A percentile compares a stretch with the other conserved stretches of the same genome.
phyloP scores from a whole-genome alignment of 148 eudicot genomes.

The Diospyros lotus region DNA sequence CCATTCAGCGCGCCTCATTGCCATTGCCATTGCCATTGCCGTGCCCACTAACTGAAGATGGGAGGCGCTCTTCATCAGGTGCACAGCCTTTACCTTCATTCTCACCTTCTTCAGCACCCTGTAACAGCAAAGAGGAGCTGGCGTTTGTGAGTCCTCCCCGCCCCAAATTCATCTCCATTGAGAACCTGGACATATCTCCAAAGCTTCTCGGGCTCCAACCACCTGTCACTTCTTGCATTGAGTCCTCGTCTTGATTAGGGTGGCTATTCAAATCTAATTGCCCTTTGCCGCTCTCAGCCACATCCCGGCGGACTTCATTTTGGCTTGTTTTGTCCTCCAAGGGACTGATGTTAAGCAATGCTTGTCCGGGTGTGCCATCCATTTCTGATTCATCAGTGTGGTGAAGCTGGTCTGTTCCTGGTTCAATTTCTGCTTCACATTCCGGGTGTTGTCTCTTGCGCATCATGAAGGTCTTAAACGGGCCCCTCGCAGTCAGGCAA shows the following conservation, averaged over 20 bases:
- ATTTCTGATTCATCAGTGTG: constrained; percentile 20
- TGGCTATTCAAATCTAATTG: constrained; percentile 68
- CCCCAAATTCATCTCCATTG: constrained; percentile 28
- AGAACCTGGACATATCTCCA: constrained; percentile 29
- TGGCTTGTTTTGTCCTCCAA: constrained; percentile 21
- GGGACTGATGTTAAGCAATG: constrained; percentile 20
- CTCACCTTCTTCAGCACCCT: constrained; percentile 4
- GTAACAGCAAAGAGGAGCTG: constrained; percentile 13
- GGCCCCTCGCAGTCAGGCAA: constrained; percentile 73
- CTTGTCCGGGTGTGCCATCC: constrained; percentile 22
- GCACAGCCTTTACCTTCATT: not conserved
- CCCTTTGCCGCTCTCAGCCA: constrained; percentile 32
- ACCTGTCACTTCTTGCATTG: constrained; percentile 18
- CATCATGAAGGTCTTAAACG: constrained; percentile 74
- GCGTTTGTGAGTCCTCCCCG: constrained; percentile 31
- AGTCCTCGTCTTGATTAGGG: constrained; percentile 65
- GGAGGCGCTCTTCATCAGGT: not conserved
- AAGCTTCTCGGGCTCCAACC: constrained; percentile 31
- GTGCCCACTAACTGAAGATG: constrained; percentile 9
- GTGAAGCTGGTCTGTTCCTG: constrained; percentile 24
- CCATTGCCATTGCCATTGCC: not conserved
- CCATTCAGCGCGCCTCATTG: not conserved
- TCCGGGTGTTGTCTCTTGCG: constrained; percentile 69
- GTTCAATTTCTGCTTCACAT: constrained; percentile 50
- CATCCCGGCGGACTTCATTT: constrained; percentile 14